Base-by-base conservation (phyloP, 305 asterid genomes). In the Ilex paraguariensis region DNA sequence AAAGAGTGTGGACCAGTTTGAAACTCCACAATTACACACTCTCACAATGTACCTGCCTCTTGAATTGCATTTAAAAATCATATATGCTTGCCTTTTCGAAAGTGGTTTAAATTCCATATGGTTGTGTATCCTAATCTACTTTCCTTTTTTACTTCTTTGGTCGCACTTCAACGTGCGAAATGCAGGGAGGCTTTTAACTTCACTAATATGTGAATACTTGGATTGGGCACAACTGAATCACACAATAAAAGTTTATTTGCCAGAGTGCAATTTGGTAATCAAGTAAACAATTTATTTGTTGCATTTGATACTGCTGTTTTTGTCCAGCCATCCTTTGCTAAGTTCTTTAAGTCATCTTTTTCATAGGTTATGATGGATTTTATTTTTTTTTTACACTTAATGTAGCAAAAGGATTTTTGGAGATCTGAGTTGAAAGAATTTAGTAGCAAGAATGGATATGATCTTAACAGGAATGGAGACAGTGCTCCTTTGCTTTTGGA, bases 201-300 rank as follows among this genome's bases (percentile, higher is more conserved):
- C 97, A 69, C 75, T 90, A 54, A 75, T 90, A 72, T 90, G 96
- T 73, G 97, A 90, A 81, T 87, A 90, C 78, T 66, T 90, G 81
- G 96, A 90, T 74, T 90, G 95, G 97, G 97, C 97, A 67, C 88
- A 90, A 53, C 76, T 90, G 62, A 90, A 76, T 84, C 95, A 87
- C 76, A 82, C 96, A 13, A 63, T 82, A 73, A 90, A 90, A 82
- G 97, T 90, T 65, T 90, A 84, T 82, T 73, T 78, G 72, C 97
- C 97, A n/a, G 96, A 90, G 80, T 87, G 95, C 75, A 90, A 90
- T 65, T 63, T 91, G 95, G 96, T 91, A 85, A 57, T 31, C 14
- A 12, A 31, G n/a, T 30, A 30, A 21, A 21, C 44, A 32, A 28
- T 14, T 54, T 54, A 2, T 36, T 36, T 36, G 6, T 8, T 36